phyloP scores from a whole-genome alignment of 768 basidiomycete species.

The Sporobolomyces roseus region DNA sequence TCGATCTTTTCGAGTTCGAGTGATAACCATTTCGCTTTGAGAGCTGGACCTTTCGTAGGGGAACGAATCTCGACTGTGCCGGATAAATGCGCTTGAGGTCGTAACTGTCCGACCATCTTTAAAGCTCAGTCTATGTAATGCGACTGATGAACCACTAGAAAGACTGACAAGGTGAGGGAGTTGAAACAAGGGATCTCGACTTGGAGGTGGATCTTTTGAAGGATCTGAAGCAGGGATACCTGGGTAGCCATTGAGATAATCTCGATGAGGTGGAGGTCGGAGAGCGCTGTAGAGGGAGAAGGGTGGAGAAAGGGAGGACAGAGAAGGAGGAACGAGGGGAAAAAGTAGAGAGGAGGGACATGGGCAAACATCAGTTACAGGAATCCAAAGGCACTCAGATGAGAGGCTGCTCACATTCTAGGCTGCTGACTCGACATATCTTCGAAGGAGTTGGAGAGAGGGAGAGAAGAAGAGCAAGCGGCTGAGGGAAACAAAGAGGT shows the following conservation, averaged over 20 bases:
- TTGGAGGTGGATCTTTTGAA: not conserved
- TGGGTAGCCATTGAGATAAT: slow-evolving; percentile 60
- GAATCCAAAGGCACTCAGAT: no score
- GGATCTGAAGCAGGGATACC: slow-evolving; percentile 62
- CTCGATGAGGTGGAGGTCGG: slow-evolving; percentile 32
- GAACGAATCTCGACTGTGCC: slow-evolving; percentile 75
- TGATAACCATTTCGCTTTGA: slow-evolving; percentile 87
- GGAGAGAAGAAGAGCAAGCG: not conserved
- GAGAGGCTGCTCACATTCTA: slow-evolving; percentile 11
- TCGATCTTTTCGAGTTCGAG: slow-evolving; percentile 90
- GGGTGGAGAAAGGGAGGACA: not conserved
- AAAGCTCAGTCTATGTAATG: not conserved
- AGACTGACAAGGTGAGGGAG: slow-evolving; percentile 22
- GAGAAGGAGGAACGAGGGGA: no score
- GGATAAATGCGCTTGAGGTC: slow-evolving; percentile 23
- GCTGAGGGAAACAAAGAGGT: not conserved
- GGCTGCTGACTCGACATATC: not conserved
- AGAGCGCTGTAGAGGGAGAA: slow-evolving; percentile 8
- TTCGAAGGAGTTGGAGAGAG: not conserved
- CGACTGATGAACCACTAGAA: not conserved
- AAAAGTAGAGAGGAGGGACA: no score
- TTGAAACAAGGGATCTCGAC: slow-evolving; percentile 24
- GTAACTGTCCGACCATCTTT: no score
- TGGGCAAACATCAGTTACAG: no score
- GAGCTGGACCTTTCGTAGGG: slow-evolving; percentile 58